phyloP scores from a whole-genome alignment of 257 asterid species.

The Apocynum venetum region DNA sequence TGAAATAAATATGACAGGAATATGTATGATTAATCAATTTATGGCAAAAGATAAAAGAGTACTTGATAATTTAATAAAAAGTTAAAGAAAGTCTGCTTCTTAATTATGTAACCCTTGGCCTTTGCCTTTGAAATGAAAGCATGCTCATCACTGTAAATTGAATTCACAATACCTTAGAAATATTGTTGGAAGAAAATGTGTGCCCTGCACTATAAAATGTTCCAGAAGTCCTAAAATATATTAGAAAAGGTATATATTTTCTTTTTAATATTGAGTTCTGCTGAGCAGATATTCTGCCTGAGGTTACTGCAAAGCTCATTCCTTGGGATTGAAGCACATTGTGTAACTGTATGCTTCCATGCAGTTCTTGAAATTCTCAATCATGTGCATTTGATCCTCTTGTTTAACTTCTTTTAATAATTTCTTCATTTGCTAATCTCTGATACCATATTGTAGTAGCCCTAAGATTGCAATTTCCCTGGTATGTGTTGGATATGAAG shows the following conservation, averaged over 20 bases:
- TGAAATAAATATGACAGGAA: background rate
- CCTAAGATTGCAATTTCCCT: background rate
- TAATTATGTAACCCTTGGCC: no score
- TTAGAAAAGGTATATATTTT: background rate
- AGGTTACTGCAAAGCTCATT: background rate
- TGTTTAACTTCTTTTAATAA: background rate
- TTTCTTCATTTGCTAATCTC: background rate
- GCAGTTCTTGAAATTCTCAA: constrained; percentile 2
- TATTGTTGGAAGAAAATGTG: background rate
- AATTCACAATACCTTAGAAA: background rate
- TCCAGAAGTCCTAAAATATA: background rate
- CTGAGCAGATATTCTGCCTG: background rate
- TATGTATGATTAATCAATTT: background rate
- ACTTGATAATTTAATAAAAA: background rate
- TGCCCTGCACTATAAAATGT: background rate
- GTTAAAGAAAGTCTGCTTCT: background rate
- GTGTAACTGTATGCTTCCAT: background rate
- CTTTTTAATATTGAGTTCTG: background rate
- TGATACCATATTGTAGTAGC: background rate
- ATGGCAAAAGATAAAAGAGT: background rate
- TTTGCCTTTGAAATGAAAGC: no score
- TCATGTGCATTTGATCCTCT: background rate
- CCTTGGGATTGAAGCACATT: background rate
- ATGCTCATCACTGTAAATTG: background rate
- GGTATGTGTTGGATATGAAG: background rate